A percentile compares a stretch with the other conserved stretches of the same genome.
Evolutionary conservation across 1,139 yeast species (phyloP).

Genomic region (Sugiyamaella xylanicola): DNA sequence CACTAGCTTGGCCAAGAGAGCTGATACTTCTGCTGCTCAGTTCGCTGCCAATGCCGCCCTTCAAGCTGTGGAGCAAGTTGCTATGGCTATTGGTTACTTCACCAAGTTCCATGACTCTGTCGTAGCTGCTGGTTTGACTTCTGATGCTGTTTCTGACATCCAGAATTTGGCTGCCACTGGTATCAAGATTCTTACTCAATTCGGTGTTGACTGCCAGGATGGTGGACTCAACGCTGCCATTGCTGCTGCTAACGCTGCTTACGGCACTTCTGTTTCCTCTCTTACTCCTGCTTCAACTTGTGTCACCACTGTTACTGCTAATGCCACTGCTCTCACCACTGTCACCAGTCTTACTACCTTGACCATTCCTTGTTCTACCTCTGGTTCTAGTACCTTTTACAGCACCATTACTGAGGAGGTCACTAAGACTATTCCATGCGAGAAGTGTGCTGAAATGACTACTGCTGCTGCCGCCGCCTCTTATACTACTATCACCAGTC

Average conservation of each 20-base stretch:
- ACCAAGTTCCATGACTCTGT: constrained; percentile 5
- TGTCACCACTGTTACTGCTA: constrained; percentile 6
- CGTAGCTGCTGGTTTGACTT: not conserved
- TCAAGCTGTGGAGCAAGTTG: constrained; percentile 14
- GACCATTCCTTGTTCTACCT: constrained; percentile 13
- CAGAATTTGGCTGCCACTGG: constrained; percentile 4
- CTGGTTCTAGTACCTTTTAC: constrained; percentile 6
- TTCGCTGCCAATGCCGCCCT: constrained; percentile 9
- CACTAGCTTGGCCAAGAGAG: constrained; percentile 11
- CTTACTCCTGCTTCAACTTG: constrained; percentile 11
- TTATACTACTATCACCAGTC: constrained; percentile 2
- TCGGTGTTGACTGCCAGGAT: constrained; percentile 14
- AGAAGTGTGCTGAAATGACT: constrained; percentile 7
- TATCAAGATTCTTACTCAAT: constrained; percentile 10
- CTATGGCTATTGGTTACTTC: constrained; percentile 6
- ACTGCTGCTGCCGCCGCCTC: constrained; percentile 5
- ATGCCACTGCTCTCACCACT: constrained; percentile 17
- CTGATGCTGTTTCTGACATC: constrained; percentile 4
- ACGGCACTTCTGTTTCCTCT: constrained; percentile 13
- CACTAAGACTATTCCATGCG: constrained; percentile 17
- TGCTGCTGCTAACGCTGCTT: constrained; percentile 16
- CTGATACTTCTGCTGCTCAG: constrained; percentile 9
- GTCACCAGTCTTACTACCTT: constrained; percentile 13
- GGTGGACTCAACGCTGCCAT: constrained; percentile 16
- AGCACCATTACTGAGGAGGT: constrained; percentile 18